Evolutionary conservation across 108 stramenopile species (phyloP).

Genomic region (Aurantiochytrium sp.): DNA sequence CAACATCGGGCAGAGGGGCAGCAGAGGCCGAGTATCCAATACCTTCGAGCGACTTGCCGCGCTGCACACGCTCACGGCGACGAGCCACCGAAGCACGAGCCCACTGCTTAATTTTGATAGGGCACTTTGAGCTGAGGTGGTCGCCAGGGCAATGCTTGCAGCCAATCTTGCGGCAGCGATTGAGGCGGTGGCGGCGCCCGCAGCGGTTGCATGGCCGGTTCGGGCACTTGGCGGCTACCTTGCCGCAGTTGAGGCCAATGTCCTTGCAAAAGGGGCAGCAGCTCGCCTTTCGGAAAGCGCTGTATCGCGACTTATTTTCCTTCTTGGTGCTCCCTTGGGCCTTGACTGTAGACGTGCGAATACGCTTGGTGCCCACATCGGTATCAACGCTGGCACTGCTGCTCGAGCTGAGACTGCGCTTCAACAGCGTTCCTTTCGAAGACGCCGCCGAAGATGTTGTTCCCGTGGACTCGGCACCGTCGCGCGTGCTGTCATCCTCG

Average conservation of each 20-base stretch:
- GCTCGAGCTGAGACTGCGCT: background rate
- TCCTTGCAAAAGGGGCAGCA: background rate
- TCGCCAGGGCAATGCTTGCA: conserved; percentile 15
- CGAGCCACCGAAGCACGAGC: background rate
- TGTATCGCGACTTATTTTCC: background rate
- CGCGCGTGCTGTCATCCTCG: background rate
- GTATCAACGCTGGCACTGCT: background rate
- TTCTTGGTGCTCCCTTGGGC: background rate
- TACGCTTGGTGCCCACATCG: background rate
- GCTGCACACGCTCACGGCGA: background rate
- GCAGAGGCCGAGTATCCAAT: too few relatives aligned
- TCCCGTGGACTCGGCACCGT: background rate
- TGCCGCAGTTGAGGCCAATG: background rate
- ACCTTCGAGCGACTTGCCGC: background rate
- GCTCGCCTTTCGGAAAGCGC: background rate
- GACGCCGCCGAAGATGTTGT: background rate
- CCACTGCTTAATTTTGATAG: conserved; percentile 9
- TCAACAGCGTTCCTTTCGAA: background rate
- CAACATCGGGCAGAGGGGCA: too few relatives aligned
- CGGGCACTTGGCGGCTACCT: conserved; percentile 9
- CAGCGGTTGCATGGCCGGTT: conserved; percentile 13
- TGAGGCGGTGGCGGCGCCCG: background rate
- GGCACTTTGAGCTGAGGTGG: conserved; percentile 19
- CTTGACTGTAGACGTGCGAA: background rate
- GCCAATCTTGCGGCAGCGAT: background rate